phyloP scores from a whole-genome alignment of 2,329 filamentous ascomycete species.

The Exophiala aquamarina region DNA sequence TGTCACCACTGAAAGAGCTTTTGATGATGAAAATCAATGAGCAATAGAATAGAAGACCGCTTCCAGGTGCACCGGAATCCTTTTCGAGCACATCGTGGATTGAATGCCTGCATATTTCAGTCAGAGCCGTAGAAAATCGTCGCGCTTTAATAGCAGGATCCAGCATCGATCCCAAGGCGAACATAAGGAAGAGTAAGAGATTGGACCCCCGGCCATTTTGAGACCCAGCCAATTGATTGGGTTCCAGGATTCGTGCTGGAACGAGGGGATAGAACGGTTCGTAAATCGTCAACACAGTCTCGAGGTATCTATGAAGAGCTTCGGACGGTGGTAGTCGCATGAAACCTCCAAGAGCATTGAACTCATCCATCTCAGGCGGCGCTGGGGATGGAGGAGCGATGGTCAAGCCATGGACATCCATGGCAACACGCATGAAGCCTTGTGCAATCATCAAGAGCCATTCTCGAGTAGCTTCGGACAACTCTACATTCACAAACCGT shows the following conservation, averaged over 20 bases:
- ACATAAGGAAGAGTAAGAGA: conserved; percentile 5
- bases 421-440: conserved; percentile 1
- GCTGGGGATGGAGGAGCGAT: not conserved
- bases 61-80: not conserved
- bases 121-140: conserved; percentile 4
- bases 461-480: conserved; percentile 6
- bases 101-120: conserved; percentile 1
- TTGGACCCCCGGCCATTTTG: not conserved
- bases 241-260: conserved; percentile 1
- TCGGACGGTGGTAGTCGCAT: not conserved
- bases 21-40: not conserved
- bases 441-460: conserved; percentile 4
- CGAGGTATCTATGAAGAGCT: conserved; percentile 1
- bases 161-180: conserved; percentile 8
- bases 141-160: conserved; percentile 7
- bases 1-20: conserved; percentile 9
- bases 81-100: not conserved
- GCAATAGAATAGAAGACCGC: not conserved
- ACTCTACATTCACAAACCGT: not conserved
- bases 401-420: not conserved
- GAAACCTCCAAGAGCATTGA: not conserved
- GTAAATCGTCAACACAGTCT: conserved; percentile 4
- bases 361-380: not conserved
- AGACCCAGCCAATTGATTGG: not conserved
- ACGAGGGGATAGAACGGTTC: conserved; percentile 7